A percentile compares a stretch with the other conserved stretches of the same genome.
Conservation (phyloP, 345 rosid species). For the rapeseed (Brassica napus) region DNA sequence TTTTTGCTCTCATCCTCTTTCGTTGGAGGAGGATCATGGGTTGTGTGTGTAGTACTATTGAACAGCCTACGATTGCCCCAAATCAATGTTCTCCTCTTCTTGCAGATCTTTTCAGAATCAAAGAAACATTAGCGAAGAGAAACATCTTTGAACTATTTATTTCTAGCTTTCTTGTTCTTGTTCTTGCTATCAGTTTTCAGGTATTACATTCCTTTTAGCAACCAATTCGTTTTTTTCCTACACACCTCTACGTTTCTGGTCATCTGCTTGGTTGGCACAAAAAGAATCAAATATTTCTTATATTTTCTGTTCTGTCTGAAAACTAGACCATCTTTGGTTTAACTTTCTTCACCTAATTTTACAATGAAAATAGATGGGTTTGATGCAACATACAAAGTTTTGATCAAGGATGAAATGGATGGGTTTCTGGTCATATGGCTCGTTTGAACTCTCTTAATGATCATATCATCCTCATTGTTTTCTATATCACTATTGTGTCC, state of each 20-base stretch:
- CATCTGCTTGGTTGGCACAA: constrained; percentile 9
- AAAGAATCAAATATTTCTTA: background rate
- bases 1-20: constrained; percentile 13
- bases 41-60: constrained; percentile 29
- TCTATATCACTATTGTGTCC: too few species aligned
- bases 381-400: constrained; percentile 51
- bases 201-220: background rate
- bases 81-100: constrained; percentile 28
- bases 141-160: background rate
- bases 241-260: constrained; percentile 5
- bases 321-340: background rate
- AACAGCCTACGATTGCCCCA: constrained; percentile 37
- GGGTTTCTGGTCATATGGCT: constrained; percentile 43
- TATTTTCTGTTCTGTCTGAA: background rate
- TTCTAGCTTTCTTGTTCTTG: constrained; percentile 9
- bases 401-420: constrained; percentile 78
- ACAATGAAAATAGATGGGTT: background rate
- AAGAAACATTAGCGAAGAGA: background rate
- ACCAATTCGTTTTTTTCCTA: constrained; percentile 4
- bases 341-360: constrained; percentile 15
- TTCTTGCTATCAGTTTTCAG: background rate
- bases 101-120: constrained; percentile 4
- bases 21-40: constrained; percentile 31
- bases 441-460: constrained; percentile 71
- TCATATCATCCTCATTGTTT: constrained; percentile 41